Base-by-base conservation (phyloP, 768 basidiomycete genomes). In the Trametes sanguinea region DNA sequence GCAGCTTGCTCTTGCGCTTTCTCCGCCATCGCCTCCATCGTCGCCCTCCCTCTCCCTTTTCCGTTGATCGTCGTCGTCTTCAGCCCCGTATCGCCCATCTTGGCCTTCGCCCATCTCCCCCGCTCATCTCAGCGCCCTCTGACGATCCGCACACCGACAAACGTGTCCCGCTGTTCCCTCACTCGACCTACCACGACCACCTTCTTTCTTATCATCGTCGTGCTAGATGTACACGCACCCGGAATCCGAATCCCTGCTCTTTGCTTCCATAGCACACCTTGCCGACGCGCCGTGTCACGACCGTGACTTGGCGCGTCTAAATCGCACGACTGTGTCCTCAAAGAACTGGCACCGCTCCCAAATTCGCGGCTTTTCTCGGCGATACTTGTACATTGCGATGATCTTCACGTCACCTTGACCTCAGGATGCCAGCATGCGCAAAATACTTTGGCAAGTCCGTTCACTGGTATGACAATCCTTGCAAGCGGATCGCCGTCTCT, bases 1-100 rank as follows among this genome's bases (percentile, higher is more conserved):
- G 1, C 48, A 17, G 32, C 33, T 17, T 14, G 42, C 13, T 16
- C 33, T 35, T 42, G 44, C 47, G 43, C 33, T 57, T 57, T 57
- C 61, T 35, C 57, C 52, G 40, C 17, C 46, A 29, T 35, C 57
- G 57, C 46, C 1, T 17, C 52, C 30, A 47, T 55, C 62, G 56
- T 8, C 51, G 27, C 6, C 2, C n/a, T 3, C 11, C 42, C 10
- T 22, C 37, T 27, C 7, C 39, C n/a, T n/a, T 54, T 63, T 39
- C 6, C 51, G 62, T 46, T 48, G 62, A 63, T 63, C 62, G 52
- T 58, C 62, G 27, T 44, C 44, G 51, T 43, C 61, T 62, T 52
- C 57, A 30, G 14, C 51, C 45, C 30, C 56, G 37, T 43, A 39
- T 50, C 57, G 51, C 51, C 46, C 35, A 16, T 27, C 47, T 42